These are phyloP conservation scores for Meyerozyma smithsonii DNA, from an alignment of 1,139 yeast genomes.

Conservation along the genomic window DNA sequence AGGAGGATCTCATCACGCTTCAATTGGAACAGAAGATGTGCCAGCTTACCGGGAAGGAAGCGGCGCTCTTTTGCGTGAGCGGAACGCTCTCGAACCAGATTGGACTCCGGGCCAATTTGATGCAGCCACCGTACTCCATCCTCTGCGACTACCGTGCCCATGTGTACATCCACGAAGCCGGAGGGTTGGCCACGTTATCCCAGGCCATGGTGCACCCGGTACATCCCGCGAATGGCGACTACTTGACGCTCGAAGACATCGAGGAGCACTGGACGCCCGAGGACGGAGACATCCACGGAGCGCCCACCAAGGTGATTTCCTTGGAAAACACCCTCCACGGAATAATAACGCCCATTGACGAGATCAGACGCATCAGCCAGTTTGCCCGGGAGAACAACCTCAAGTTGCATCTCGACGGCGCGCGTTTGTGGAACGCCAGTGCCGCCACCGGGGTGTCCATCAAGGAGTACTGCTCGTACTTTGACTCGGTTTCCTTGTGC, in stretches of 20 bases:
- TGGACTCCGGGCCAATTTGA: conserved; percentile 70
- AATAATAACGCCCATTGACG: conserved; percentile 74
- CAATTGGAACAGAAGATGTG: conserved; percentile 65
- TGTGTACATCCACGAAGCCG: conserved; percentile 81
- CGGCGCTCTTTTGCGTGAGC: conserved; percentile 79
- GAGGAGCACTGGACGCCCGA: conserved; percentile 61
- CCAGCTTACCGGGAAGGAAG: conserved; percentile 71
- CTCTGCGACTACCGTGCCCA: conserved; percentile 85
- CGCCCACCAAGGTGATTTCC: conserved; percentile 82
- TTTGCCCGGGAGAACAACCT: conserved; percentile 66
- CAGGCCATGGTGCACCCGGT: conserved; percentile 93
- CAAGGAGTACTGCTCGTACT: conserved; percentile 67
- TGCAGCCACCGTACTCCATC: conserved; percentile 83
- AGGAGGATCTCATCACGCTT: conserved; percentile 71
- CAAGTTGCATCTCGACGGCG: conserved; percentile 85
- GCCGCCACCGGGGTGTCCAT: conserved; percentile 69
- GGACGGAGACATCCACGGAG: conserved; percentile 81
- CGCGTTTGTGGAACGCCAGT: conserved; percentile 90
- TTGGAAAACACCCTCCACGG: conserved; percentile 90
- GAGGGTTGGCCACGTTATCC: conserved; percentile 82
- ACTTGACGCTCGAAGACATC: conserved; percentile 69
- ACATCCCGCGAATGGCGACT: conserved; percentile 65
- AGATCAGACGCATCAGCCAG: conserved; percentile 63
- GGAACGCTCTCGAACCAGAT: conserved; percentile 92
- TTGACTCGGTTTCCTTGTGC: conserved; percentile 87